Evolutionary conservation across 176 grass and related monocot species (phyloP).

Genomic region (Paspalum notatum): DNA sequence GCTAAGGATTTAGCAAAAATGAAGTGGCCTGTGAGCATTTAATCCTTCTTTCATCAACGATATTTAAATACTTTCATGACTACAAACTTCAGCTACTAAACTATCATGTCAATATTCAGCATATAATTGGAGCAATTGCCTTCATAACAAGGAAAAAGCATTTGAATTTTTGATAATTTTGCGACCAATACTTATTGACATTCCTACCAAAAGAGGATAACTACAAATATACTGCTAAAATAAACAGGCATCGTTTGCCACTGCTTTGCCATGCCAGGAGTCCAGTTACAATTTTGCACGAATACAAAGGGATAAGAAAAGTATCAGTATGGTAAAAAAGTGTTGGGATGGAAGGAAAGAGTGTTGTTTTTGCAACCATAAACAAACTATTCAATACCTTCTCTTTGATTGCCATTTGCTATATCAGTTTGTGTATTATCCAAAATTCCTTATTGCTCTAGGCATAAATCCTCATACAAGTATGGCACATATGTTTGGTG

Average conservation of each 20-base stretch:
- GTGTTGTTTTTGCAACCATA: background rate
- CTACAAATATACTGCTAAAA: background rate
- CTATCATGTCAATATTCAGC: constrained; percentile 1
- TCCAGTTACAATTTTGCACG: background rate
- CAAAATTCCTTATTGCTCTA: background rate
- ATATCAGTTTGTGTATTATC: background rate
- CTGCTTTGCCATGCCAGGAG: background rate
- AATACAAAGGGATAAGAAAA: background rate
- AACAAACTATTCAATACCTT: background rate
- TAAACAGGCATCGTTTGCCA: background rate
- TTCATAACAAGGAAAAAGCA: constrained; percentile 16
- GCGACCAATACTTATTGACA: background rate
- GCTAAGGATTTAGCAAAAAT: background rate
- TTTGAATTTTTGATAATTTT: too few species aligned
- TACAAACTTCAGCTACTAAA: background rate
- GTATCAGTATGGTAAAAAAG: background rate
- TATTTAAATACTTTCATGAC: background rate
- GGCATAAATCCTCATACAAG: background rate
- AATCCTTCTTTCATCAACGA: background rate
- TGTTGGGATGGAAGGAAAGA: background rate
- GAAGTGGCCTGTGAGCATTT: background rate
- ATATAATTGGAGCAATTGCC: background rate
- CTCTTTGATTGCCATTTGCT: background rate
- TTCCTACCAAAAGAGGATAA: background rate
- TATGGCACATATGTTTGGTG: background rate